Base-by-base conservation (phyloP, 176 grass and related monocot species). In the Poa annua region DNA sequence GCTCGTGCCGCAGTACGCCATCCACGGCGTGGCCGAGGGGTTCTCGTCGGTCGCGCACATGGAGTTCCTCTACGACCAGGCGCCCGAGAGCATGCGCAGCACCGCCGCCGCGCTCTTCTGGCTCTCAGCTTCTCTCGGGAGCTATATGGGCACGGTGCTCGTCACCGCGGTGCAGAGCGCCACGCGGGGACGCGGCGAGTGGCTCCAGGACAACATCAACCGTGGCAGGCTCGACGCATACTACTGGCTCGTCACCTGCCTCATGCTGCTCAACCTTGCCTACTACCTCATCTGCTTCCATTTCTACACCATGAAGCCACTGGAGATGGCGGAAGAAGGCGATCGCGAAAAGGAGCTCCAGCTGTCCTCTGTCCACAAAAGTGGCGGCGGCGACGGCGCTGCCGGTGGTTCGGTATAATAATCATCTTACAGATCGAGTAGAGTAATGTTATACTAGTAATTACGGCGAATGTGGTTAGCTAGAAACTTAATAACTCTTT, bases 151-250 rank as follows among this genome's bases (percentile, higher is more conserved):
- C 51, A 92, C 94, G 10, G 85, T 88, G 60, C 80, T 97, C 47
- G 94, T 97, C 71, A 92, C 83, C 9, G 75, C 34, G 51, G 94
- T 97, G 80, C 91, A 94, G 69, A 59, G 76, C 44, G 77, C 55
- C 81, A 97, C 89, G n/a, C 60, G 81, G 21, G 85, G 86, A 14
- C 11, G 56, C 19, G 85, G 89, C 8, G 87, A 94, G 12, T 97
- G 94, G 94, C 94, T 97, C 16, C 94, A 97, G 78, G 92, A 97
- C 70, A 94, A 97, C 81, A 89, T 97, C 81, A 97, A 94, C 77
- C 74, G 81, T 54, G 94, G 86, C 22, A 90, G 87, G 81, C 52
- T 97, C 21, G 89, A 97, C 47, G 55, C 53, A 50, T 97, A 97
- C 78, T 97, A 94, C 77, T 97, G 94, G 91, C 78, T 97, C 50